Conservation (phyloP, 179 eudicot genomes). For the Beta corolliflora region DNA sequence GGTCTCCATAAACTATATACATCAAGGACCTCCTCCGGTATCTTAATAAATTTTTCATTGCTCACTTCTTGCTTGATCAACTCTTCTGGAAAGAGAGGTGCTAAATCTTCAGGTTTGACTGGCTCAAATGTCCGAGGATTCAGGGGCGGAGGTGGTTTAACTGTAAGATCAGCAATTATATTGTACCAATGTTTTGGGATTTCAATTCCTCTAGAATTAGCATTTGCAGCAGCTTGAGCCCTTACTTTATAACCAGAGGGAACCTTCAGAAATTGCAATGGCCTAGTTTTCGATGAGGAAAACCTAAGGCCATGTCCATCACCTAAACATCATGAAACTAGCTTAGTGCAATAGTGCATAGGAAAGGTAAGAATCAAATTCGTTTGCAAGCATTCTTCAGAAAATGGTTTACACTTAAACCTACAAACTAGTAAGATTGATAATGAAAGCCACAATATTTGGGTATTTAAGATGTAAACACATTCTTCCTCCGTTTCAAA, state of each 20-base stretch:
- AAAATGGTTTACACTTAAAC: not conserved
- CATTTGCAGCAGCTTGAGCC: slow-evolving; percentile 32
- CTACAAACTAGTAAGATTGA: not conserved
- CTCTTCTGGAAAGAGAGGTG: slow-evolving; percentile 79
- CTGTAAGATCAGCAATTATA: slow-evolving; percentile 73
- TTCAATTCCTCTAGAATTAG: slow-evolving; percentile 41
- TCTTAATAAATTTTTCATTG: slow-evolving; percentile 62
- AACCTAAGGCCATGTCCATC: slow-evolving; percentile 23
- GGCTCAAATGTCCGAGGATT: slow-evolving; percentile 81
- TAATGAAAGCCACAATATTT: not conserved
- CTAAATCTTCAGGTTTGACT: slow-evolving; percentile 70
- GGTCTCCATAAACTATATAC: slow-evolving; percentile 92
- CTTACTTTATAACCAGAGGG: slow-evolving; percentile 38
- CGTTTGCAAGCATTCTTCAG: not conserved
- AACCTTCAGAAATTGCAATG: slow-evolving; percentile 35
- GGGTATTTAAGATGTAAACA: not conserved
- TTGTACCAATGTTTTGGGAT: slow-evolving; percentile 89
- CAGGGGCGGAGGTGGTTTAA: slow-evolving; percentile 90
- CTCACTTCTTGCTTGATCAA: slow-evolving; percentile 82
- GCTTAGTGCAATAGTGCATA: not conserved
- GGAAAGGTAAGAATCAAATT: not conserved
- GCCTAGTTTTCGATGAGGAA: slow-evolving; percentile 31
- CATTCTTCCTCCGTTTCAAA: not conserved
- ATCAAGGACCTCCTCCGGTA: slow-evolving; percentile 86
- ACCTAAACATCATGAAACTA: slow-evolving; percentile 19